phyloP scores from a whole-genome alignment of 176 grass and related monocot species.

The Guadua angustifolia region DNA sequence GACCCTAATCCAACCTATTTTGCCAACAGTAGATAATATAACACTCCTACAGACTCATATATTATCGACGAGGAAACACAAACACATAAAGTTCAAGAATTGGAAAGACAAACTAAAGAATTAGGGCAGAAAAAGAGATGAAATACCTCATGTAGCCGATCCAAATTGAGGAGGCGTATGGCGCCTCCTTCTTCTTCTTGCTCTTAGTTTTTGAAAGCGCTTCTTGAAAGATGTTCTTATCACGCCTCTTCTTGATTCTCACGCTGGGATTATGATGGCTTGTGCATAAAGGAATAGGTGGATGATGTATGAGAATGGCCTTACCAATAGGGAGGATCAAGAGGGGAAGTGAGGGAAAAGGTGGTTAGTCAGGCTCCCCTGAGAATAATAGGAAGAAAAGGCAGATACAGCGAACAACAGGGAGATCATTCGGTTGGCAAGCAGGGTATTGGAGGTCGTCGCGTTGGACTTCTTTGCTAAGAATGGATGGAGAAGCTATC shows the following conservation, averaged over 20 bases:
- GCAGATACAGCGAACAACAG: too few relatives aligned
- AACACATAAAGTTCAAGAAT: neutral
- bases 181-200: constrained; percentile 51
- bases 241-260: neutral
- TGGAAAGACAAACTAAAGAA: neutral
- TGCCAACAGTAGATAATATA: neutral
- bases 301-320: too few relatives aligned
- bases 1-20: neutral
- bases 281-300: too few relatives aligned
- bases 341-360: too few relatives aligned
- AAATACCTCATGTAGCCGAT: constrained; percentile 53
- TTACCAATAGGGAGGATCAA: too few relatives aligned
- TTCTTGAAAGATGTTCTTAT: constrained; percentile 47
- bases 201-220: constrained; percentile 46
- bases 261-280: too few relatives aligned
- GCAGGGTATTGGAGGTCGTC: too few relatives aligned
- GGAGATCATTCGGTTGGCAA: too few relatives aligned
- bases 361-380: too few relatives aligned
- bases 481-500: too few relatives aligned
- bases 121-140: neutral
- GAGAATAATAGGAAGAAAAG: too few relatives aligned
- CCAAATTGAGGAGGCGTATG: constrained; percentile 52
- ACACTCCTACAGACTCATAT: neutral
- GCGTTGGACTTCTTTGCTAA: too few relatives aligned
- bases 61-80: neutral